These are phyloP conservation scores for Colletotrichum scovillei DNA, from an alignment of 2,329 filamentous ascomycete genomes.

Conservation along the genomic window DNA sequence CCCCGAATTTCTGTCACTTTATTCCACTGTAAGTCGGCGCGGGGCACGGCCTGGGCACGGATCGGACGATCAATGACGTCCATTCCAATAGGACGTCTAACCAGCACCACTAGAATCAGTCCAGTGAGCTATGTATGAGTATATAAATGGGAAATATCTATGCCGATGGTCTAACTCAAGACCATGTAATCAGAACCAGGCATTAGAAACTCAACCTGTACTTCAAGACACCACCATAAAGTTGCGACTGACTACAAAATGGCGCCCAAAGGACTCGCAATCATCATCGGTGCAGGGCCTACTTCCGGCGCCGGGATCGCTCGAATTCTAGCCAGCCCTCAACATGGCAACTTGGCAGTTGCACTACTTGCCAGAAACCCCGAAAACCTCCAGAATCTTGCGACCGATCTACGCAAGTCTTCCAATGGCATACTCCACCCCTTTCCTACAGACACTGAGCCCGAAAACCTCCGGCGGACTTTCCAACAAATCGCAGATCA, in stretches of 20 bases:
- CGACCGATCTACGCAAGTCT: slow-evolving; percentile 52
- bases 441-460: slow-evolving; percentile 62
- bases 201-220: background rate
- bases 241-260: slow-evolving; percentile 41
- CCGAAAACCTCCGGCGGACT: slow-evolving; percentile 56
- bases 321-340: slow-evolving; percentile 60
- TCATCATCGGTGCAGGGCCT: slow-evolving; percentile 62
- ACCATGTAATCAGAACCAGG: too few species aligned
- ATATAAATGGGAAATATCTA: background rate
- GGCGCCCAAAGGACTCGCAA: slow-evolving; percentile 60
- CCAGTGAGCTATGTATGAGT: background rate
- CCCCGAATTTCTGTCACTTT: background rate
- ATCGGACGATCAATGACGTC: slow-evolving; percentile 30
- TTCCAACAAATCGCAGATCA: slow-evolving; percentile 62
- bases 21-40: background rate
- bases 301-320: slow-evolving; percentile 66
- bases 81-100: too few species aligned
- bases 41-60: background rate
- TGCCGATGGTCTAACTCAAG: too few species aligned
- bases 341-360: slow-evolving; percentile 65
- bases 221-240: background rate
- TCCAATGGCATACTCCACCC: slow-evolving; percentile 59
- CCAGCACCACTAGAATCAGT: background rate
- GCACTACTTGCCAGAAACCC: slow-evolving; percentile 62
- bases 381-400: slow-evolving; percentile 55